These are phyloP conservation scores for Cynara cardunculus DNA, from an alignment of 129 eudicot species.

Conservation along the genomic window DNA sequence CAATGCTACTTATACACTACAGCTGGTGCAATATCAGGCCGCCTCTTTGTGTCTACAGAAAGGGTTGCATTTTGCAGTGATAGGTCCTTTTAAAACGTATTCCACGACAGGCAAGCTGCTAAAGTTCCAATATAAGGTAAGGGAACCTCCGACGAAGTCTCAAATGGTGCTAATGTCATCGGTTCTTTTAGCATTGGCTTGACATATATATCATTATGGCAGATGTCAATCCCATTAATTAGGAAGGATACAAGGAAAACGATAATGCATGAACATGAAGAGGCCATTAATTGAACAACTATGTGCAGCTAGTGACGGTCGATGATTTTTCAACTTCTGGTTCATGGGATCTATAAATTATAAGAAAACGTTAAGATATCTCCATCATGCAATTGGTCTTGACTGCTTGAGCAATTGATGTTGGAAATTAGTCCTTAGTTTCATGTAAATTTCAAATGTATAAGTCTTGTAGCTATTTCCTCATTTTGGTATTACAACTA, in stretches of 20 bases:
- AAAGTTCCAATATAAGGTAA: conserved; percentile 25
- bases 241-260: conserved; percentile 15
- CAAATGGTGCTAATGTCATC: too few relatives aligned
- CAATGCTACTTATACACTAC: conserved; percentile 28
- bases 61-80: conserved; percentile 27
- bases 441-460: conserved; percentile 10
- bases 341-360: conserved; percentile 17
- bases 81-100: conserved; percentile 18
- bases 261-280: conserved; percentile 21
- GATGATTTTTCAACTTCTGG: conserved; percentile 44
- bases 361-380: conserved; percentile 22
- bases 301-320: conserved; percentile 24
- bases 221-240: conserved; percentile 30
- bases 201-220: not conserved
- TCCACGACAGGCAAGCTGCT: conserved; percentile 14
- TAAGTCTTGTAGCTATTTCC: not conserved
- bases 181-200: not conserved
- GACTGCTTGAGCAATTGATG: conserved; percentile 1
- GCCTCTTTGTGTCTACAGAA: conserved; percentile 24
- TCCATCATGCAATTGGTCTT: conserved; percentile 18
- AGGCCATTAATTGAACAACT: conserved; percentile 23
- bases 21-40: conserved; percentile 24
- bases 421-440: not conserved
- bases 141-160: not conserved
- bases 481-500: too few relatives aligned